Percentiles rank a stretch among this genome's conserved stretches.
phyloP scores from a whole-genome alignment of 305 asterid species.

The Fraxinus dipetala region DNA sequence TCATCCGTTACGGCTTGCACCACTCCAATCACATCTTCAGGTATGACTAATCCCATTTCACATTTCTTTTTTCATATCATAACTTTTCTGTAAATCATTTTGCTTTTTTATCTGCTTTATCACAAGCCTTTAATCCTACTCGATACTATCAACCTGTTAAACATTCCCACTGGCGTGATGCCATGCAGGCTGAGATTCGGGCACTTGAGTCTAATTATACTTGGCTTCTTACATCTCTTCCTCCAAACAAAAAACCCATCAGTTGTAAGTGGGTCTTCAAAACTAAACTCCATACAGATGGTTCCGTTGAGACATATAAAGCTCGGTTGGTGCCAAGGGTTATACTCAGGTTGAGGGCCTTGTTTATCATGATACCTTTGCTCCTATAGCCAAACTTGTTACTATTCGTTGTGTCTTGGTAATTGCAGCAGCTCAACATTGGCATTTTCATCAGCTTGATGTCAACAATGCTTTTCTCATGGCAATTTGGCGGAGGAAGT shows the following conservation, averaged over 20 bases:
- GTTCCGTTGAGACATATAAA: background rate
- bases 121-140: background rate
- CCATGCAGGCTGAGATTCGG: background rate
- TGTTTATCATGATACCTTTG: background rate
- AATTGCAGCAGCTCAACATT: background rate
- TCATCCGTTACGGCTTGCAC: background rate
- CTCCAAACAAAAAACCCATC: background rate
- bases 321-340: background rate
- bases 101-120: no score
- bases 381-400: background rate
- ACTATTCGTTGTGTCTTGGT: background rate
- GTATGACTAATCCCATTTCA: background rate
- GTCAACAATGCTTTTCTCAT: background rate
- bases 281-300: background rate
- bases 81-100: no score
- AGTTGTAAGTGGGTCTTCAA: background rate
- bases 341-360: background rate
- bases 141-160: no score
- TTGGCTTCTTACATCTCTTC: background rate
- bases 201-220: background rate
- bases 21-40: background rate
- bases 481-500: background rate
- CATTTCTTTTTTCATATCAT: background rate
- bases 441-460: background rate
- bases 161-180: background rate